phyloP scores from a whole-genome alignment of 768 basidiomycete species.

The Melanogaster broomeanus region DNA sequence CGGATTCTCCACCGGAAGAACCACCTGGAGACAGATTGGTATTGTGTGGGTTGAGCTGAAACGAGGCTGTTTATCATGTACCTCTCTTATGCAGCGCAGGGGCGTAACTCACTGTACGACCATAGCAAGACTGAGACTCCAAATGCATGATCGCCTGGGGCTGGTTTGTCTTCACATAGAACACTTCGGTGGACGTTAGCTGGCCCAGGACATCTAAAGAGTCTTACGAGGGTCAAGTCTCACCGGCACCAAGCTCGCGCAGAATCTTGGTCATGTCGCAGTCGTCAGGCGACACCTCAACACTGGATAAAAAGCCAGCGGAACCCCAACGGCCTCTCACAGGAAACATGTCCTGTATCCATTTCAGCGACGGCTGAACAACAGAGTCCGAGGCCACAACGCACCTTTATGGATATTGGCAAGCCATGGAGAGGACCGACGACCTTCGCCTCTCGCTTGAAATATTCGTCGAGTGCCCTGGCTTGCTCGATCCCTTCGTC shows the following conservation, averaged over 20 bases:
- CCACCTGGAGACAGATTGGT: slow-evolving; percentile 46
- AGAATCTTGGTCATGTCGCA: slow-evolving; percentile 36
- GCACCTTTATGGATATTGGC: slow-evolving; percentile 42
- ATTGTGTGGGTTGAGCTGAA: slow-evolving; percentile 47
- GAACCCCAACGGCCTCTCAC: slow-evolving; percentile 42
- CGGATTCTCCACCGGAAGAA: slow-evolving; percentile 55
- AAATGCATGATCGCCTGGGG: slow-evolving; percentile 45
- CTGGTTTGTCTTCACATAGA: slow-evolving; percentile 46
- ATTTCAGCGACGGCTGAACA: background rate
- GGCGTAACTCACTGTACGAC: slow-evolving; percentile 24
- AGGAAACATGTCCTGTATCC: slow-evolving; percentile 38
- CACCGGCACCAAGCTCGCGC: slow-evolving; percentile 44
- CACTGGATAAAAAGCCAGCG: slow-evolving; percentile 34
- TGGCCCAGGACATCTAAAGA: background rate
- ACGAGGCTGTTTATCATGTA: background rate
- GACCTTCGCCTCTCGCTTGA: slow-evolving; percentile 37
- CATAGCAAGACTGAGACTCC: slow-evolving; percentile 34
- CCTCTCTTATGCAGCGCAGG: background rate
- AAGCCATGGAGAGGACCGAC: slow-evolving; percentile 47
- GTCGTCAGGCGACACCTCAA: slow-evolving; percentile 27
- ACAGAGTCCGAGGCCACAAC: background rate
- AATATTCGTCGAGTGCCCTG: slow-evolving; percentile 42
- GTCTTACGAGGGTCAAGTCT: background rate
- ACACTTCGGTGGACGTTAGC: slow-evolving; percentile 27
- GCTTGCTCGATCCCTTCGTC: slow-evolving; percentile 43